These are phyloP conservation scores for Globisporangium lucens DNA, from an alignment of 352 stramenopile genomes.

Conservation along the genomic window DNA sequence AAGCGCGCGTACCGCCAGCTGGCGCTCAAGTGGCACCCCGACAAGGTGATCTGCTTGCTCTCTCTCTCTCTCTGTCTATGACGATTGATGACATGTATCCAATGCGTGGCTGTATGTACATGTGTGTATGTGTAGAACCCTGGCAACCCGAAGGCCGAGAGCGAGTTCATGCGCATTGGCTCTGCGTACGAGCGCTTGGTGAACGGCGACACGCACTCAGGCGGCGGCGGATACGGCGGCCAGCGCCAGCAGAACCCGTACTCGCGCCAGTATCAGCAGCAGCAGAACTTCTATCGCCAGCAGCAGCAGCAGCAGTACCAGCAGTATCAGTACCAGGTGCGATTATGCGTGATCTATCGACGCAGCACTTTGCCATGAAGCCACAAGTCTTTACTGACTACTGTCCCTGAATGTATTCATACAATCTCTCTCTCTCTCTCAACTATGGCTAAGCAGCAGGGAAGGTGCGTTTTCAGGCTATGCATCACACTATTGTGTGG, in stretches of 20 bases:
- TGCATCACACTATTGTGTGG: background rate
- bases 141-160: constrained; percentile 57
- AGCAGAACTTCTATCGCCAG: constrained; percentile 47
- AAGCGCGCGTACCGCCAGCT: constrained; percentile 83
- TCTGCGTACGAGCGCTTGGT: constrained; percentile 66
- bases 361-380: background rate
- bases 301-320: constrained; percentile 49
- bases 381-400: background rate
- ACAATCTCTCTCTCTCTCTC: background rate
- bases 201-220: constrained; percentile 24
- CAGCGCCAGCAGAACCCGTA: constrained; percentile 14
- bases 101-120: background rate
- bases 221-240: constrained; percentile 12
- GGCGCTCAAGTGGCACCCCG: constrained; percentile 89
- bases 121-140: constrained; percentile 36
- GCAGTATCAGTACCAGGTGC: constrained; percentile 29
- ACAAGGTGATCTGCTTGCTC: constrained; percentile 67
- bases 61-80: background rate
- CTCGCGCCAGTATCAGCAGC: constrained; percentile 31
- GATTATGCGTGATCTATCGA: background rate
- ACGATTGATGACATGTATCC: background rate
- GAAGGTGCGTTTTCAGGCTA: background rate
- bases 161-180: constrained; percentile 76
- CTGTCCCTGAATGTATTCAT: background rate
- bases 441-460: background rate